phyloP scores from a whole-genome alignment of 768 basidiomycete species.

The Leccinum broughii region DNA sequence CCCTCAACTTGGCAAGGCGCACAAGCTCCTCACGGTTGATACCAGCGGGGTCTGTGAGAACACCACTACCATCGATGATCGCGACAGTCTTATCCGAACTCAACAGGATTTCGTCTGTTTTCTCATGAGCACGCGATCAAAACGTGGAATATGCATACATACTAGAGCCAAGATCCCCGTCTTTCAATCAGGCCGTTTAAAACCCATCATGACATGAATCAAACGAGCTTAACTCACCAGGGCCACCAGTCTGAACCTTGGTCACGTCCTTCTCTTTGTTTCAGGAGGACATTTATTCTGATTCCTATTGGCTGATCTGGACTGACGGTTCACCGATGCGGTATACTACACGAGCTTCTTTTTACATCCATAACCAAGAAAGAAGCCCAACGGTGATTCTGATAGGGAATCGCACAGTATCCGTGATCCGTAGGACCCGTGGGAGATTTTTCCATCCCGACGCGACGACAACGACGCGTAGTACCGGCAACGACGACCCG shows the following conservation, averaged over 20 bases:
- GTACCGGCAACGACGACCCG: no score
- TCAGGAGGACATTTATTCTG: no score
- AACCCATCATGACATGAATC: background rate
- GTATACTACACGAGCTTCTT: no score
- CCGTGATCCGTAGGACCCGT: no score
- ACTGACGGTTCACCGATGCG: no score
- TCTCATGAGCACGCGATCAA: background rate
- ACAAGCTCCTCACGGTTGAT: conserved; percentile 86
- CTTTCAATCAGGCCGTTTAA: conserved; percentile 36
- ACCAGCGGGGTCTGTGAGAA: conserved; percentile 88
- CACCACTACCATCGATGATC: conserved; percentile 95
- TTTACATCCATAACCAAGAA: no score
- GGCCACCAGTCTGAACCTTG: conserved; percentile 96
- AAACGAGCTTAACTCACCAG: conserved; percentile 45
- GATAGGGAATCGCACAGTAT: no score
- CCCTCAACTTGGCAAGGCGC: conserved; percentile 83
- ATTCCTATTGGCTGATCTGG: no score
- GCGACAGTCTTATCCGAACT: conserved; percentile 94
- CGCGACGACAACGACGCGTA: no score
- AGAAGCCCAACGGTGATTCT: no score
- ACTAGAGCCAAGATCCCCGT: conserved; percentile 98
- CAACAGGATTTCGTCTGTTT: conserved; percentile 87
- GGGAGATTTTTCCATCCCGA: no score
- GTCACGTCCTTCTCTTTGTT: conserved; percentile 89
- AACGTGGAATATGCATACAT: conserved; percentile 33